phyloP scores from a whole-genome alignment of 2,329 filamentous ascomycete genomes.

The Fusarium decemcellulare region DNA sequence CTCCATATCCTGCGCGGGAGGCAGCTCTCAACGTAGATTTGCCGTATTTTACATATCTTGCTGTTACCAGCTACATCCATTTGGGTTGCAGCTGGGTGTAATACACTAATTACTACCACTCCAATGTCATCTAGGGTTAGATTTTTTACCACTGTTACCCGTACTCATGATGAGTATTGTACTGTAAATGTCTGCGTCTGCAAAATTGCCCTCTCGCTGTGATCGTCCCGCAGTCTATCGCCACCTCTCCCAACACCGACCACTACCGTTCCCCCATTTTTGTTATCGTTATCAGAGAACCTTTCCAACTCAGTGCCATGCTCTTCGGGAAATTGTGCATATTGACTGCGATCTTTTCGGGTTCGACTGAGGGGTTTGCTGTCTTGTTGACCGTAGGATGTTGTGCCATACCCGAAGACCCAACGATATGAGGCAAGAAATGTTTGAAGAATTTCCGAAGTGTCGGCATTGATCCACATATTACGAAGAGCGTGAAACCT shows the following conservation, averaged over 20 bases:
- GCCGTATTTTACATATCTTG: too few species aligned
- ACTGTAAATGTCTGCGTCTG: constrained; percentile 44
- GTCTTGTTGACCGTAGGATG: constrained; percentile 23
- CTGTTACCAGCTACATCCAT: too few species aligned
- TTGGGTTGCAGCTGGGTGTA: too few species aligned
- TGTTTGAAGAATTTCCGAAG: constrained; percentile 54
- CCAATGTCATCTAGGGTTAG: too few species aligned
- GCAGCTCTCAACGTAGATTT: too few species aligned
- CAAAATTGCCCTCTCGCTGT: constrained; percentile 47
- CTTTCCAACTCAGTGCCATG: constrained; percentile 29
- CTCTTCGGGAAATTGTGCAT: constrained; percentile 34
- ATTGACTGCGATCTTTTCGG: constrained; percentile 33
- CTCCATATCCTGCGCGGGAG: too few species aligned
- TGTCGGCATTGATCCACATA: constrained; percentile 57
- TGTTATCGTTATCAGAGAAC: constrained; percentile 17
- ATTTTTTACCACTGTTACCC: neutral
- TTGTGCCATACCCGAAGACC: constrained; percentile 12
- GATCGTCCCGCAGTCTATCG: constrained; percentile 34
- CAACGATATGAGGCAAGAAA: constrained; percentile 48
- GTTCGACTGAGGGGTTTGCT: constrained; percentile 23
- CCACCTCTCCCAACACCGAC: constrained; percentile 18
- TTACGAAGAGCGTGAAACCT: constrained; percentile 49
- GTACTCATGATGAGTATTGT: constrained; percentile 20
- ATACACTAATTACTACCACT: too few species aligned
- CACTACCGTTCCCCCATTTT: constrained; percentile 12